Percentiles rank a stretch among this genome's conserved stretches.
Conservation (phyloP, 1,139 yeast species). For the Candida gigantensis region DNA sequence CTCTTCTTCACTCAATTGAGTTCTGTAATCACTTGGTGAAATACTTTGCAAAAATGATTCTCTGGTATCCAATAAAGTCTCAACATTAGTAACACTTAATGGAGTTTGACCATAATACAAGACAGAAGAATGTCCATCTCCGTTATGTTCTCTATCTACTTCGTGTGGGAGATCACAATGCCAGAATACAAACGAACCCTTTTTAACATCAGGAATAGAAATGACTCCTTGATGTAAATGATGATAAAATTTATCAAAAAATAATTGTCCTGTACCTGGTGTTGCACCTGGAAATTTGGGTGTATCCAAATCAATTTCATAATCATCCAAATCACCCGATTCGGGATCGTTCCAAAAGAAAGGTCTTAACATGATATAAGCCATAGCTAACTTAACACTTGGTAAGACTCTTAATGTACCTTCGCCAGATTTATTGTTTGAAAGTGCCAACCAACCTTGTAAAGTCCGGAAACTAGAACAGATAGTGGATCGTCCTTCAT, state of each 20-base stretch:
- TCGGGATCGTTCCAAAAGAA: conserved; percentile 35
- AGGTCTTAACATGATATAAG: conserved; percentile 47
- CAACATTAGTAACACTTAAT: conserved; percentile 16
- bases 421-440: conserved; percentile 35
- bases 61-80: conserved; percentile 18
- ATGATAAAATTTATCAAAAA: conserved; percentile 24
- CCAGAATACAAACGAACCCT: conserved; percentile 52
- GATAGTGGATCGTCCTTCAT: conserved; percentile 31
- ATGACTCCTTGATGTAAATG: conserved; percentile 30
- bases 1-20: conserved; percentile 16
- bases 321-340: conserved; percentile 15
- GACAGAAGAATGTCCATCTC: conserved; percentile 41
- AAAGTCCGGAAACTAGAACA: conserved; percentile 41
- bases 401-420: conserved; percentile 49
- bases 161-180: conserved; percentile 50
- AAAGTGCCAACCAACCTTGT: conserved; percentile 52
- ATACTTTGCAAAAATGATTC: conserved; percentile 15
- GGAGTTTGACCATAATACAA: conserved; percentile 23
- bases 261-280: conserved; percentile 25
- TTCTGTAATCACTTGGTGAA: conserved; percentile 20
- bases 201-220: conserved; percentile 34
- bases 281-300: conserved; percentile 25
- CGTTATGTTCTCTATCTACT: conserved; percentile 45
- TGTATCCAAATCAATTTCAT: conserved; percentile 24
- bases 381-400: conserved; percentile 33